Evolutionary conservation across 805 yeast genomes (phyloP).

Genomic region (Grigorovia humatica): DNA sequence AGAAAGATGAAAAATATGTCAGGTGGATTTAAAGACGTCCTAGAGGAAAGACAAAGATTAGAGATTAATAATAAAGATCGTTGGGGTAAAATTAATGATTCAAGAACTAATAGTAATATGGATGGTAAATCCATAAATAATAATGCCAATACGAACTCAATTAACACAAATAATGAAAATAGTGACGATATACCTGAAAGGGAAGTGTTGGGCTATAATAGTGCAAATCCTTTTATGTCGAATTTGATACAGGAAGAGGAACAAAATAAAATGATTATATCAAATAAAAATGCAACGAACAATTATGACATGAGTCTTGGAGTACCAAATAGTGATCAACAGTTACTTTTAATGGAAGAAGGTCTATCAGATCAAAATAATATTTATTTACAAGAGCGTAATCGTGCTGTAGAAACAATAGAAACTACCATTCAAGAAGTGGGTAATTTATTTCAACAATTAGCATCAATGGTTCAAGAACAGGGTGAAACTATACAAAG

Average conservation of each 20-base stretch:
- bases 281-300: constrained; percentile 2
- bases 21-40: constrained; percentile 82
- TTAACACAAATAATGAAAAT: not conserved
- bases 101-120: constrained; percentile 2
- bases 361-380: constrained; percentile 37
- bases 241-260: constrained; percentile 16
- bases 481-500: constrained; percentile 95
- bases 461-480: constrained; percentile 95
- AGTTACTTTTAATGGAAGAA: constrained; percentile 72
- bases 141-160: not conserved
- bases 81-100: constrained; percentile 64
- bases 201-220: constrained; percentile 18
- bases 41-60: constrained; percentile 75
- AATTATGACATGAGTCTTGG: constrained; percentile 35
- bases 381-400: constrained; percentile 71
- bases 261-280: constrained; percentile 2
- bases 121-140: constrained; percentile 5
- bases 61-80: constrained; percentile 73
- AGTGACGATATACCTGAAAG: not conserved
- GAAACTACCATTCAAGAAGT: constrained; percentile 96
- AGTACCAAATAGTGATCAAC: constrained; percentile 60
- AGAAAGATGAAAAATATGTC: constrained; percentile 87
- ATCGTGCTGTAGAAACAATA: constrained; percentile 87
- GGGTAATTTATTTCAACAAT: constrained; percentile 85
- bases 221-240: constrained; percentile 33